Conservation (phyloP, 306 rosid species). For the Echinosophora koreensis region DNA sequence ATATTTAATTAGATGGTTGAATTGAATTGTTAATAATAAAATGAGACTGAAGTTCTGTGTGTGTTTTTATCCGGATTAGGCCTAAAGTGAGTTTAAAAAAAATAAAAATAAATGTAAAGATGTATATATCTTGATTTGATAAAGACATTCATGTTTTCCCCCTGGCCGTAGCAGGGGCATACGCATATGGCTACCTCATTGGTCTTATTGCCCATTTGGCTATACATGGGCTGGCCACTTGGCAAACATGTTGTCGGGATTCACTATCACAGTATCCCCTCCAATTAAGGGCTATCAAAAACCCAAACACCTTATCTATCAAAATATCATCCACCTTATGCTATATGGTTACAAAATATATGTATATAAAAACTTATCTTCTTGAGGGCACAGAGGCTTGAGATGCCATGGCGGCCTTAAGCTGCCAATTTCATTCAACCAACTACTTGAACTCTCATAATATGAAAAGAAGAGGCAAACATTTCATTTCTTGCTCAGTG, state of each 20-base stretch:
- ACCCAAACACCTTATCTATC: slow-evolving; percentile 59
- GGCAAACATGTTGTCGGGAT: neutral
- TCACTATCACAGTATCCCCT: slow-evolving; percentile 2
- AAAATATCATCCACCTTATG: neutral
- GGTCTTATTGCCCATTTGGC: slow-evolving; percentile 11
- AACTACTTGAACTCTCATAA: slow-evolving; percentile 45
- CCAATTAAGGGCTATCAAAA: slow-evolving; percentile 38
- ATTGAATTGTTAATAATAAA: neutral
- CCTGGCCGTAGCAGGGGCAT: neutral
- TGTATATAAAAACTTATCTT: slow-evolving; percentile 58
- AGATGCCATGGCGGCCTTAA: slow-evolving; percentile 73
- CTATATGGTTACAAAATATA: slow-evolving; percentile 42
- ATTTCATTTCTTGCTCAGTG: slow-evolving; percentile 63
- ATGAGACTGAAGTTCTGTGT: neutral
- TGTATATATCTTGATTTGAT: too few species aligned
- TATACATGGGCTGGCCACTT: slow-evolving; percentile 31
- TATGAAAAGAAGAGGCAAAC: slow-evolving; percentile 50
- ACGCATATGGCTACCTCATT: slow-evolving; percentile 20
- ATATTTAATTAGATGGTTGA: neutral
- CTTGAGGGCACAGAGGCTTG: slow-evolving; percentile 40
- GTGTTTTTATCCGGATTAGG: neutral
- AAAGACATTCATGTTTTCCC: neutral
- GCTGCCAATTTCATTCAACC: slow-evolving; percentile 60
- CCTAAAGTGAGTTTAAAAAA: too few species aligned
- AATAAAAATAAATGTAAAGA: too few species aligned